A percentile compares a stretch with the other conserved stretches of the same genome.
Conservation (phyloP, 139 green algal species). For the Prasinococcaceae sp. region DNA sequence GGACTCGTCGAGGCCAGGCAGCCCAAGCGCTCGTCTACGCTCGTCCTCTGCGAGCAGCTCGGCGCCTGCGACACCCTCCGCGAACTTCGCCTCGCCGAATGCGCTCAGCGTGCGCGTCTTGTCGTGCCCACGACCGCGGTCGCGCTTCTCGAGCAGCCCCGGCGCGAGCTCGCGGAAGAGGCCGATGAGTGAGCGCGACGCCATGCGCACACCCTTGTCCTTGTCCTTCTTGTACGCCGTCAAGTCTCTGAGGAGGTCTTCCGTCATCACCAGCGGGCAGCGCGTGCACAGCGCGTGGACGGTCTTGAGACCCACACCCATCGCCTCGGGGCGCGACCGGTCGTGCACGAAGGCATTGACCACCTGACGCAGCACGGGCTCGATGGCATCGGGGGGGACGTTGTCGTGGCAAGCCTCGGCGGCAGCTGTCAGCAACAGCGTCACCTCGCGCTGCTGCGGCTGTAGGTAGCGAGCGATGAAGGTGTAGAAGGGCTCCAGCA, state of each 20-base stretch:
- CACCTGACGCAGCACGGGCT: constrained; percentile 76
- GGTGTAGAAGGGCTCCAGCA: constrained; percentile 93
- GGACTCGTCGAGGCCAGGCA: no score
- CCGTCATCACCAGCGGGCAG: constrained; percentile 64
- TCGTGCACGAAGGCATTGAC: constrained; percentile 94
- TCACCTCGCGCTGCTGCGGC: constrained; percentile 43
- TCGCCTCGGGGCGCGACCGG: constrained; percentile 41
- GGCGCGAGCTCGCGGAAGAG: constrained; percentile 84
- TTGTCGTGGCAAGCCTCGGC: constrained; percentile 67
- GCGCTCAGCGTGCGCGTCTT: constrained; percentile 21
- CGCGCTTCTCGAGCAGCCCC: constrained; percentile 74
- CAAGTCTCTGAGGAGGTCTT: constrained; percentile 76
- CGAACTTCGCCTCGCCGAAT: constrained; percentile 16
- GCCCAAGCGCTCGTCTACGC: background rate
- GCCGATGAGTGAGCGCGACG: constrained; percentile 58
- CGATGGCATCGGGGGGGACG: constrained; percentile 78
- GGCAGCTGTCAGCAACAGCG: constrained; percentile 57
- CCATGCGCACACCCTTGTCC: constrained; percentile 70
- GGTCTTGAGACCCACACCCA: constrained; percentile 78
- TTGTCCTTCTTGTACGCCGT: constrained; percentile 66
- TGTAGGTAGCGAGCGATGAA: constrained; percentile 57
- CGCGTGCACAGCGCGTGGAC: constrained; percentile 77
- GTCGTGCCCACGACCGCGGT: constrained; percentile 66
- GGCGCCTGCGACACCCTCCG: constrained; percentile 49
- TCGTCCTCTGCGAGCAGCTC: constrained; percentile 64